Evolutionary conservation across 2,329 filamentous ascomycete genomes (phyloP).

Genomic region (Neofusicoccum parvum): DNA sequence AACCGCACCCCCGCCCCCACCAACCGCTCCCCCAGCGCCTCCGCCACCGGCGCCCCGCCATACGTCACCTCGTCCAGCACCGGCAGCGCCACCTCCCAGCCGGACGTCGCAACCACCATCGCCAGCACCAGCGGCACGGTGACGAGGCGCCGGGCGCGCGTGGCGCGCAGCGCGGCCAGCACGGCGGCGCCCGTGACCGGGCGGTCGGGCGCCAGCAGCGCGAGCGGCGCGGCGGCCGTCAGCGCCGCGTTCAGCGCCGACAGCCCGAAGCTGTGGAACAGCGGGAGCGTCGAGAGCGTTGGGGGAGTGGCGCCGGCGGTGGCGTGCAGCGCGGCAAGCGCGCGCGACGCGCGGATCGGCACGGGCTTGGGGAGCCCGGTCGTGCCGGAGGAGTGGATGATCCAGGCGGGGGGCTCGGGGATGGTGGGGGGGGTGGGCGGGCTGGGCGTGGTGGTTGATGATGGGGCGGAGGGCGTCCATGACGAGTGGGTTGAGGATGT

Average conservation of each 20-base stretch:
- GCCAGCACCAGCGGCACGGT: slow-evolving; percentile 68
- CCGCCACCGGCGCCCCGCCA: slow-evolving; percentile 61
- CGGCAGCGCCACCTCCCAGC: slow-evolving; percentile 54
- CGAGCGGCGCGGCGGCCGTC: not conserved
- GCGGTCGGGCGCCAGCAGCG: not conserved
- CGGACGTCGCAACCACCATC: slow-evolving; percentile 59
- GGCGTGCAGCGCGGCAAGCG: not conserved
- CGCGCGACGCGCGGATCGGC: slow-evolving; percentile 49
- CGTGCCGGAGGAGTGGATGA: slow-evolving; percentile 57
- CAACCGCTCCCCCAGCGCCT: slow-evolving; percentile 59
- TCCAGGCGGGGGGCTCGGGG: slow-evolving; percentile 37
- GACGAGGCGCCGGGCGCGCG: slow-evolving; percentile 44
- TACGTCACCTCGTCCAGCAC: slow-evolving; percentile 57
- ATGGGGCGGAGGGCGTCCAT: slow-evolving; percentile 28
- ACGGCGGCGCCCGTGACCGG: slow-evolving; percentile 41
- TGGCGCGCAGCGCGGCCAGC: not conserved
- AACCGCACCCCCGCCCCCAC: slow-evolving; percentile 58
- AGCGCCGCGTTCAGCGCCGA: not conserved
- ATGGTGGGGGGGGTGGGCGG: slow-evolving; percentile 20
- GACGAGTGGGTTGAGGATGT: slow-evolving; percentile 22
- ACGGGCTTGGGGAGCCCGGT: slow-evolving; percentile 67
- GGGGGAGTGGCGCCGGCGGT: not conserved
- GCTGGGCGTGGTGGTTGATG: slow-evolving; percentile 25
- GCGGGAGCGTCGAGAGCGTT: not conserved
- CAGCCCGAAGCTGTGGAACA: slow-evolving; percentile 9